These are phyloP conservation scores for Alternaria triticimaculans DNA, from an alignment of 2,329 filamentous ascomycete genomes.

Conservation along the genomic window DNA sequence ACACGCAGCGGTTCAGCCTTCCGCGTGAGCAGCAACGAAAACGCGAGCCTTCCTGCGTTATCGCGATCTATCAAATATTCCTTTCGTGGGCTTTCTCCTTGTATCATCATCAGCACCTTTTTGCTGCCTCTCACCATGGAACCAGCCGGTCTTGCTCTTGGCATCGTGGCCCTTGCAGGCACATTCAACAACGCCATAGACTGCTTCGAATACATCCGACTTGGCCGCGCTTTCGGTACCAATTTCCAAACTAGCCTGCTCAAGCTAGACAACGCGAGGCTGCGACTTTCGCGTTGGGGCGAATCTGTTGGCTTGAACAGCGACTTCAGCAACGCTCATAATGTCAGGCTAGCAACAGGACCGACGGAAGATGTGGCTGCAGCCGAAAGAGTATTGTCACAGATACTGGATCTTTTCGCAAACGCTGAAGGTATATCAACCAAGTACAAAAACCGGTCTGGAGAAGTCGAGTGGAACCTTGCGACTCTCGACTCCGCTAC, in stretches of 20 bases:
- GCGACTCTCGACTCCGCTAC: neutral
- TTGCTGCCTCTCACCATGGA: neutral
- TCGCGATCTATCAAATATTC: neutral
- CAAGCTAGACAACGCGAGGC: neutral
- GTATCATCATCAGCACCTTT: accelerated
- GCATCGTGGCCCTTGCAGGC: neutral
- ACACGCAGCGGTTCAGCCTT: neutral
- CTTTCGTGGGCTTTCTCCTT: neutral
- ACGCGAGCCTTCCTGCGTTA: neutral
- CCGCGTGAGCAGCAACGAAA: neutral
- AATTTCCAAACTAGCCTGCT: neutral
- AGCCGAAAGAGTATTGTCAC: neutral
- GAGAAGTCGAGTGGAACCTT: neutral
- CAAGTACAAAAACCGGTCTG: neutral
- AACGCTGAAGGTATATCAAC: neutral
- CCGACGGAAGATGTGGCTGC: neutral
- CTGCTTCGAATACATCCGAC: neutral
- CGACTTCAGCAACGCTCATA: neutral
- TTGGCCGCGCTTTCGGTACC: neutral
- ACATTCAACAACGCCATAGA: neutral
- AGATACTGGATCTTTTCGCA: neutral
- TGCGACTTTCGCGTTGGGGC: neutral
- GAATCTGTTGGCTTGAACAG: neutral
- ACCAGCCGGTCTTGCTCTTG: neutral
- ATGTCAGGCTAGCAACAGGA: neutral